Conservation (phyloP, 1,284 basidiomycete genomes). For the Apiotrichum veenhuisii region DNA sequence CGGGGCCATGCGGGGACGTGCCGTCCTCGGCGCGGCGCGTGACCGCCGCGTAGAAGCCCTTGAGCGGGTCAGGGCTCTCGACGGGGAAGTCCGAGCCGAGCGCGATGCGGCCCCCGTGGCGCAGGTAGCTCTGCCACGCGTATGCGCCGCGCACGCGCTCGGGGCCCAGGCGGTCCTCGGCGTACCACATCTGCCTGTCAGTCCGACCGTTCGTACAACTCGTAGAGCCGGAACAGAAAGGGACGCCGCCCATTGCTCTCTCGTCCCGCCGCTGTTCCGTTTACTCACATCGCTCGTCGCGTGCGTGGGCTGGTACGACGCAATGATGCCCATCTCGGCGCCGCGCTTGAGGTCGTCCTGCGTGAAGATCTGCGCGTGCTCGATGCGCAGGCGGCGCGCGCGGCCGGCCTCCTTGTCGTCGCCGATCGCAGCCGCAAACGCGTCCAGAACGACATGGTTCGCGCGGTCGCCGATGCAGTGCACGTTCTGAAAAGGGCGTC, state of each 20-base stretch:
- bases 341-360: conserved; percentile 64
- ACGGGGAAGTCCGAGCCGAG: conserved; percentile 91
- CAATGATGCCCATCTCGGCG: conserved; percentile 73
- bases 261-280: too few relatives aligned
- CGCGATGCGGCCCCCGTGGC: conserved; percentile 59
- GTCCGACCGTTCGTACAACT: too few relatives aligned
- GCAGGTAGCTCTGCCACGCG: conserved; percentile 73
- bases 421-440: conserved; percentile 64
- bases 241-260: too few relatives aligned
- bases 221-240: too few relatives aligned
- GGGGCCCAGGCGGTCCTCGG: conserved; percentile 70
- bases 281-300: conserved; percentile 53
- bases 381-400: conserved; percentile 67
- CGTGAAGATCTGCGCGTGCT: conserved; percentile 85
- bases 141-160: conserved; percentile 80
- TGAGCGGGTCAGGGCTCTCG: conserved; percentile 55
- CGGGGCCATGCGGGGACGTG: conserved; percentile 71
- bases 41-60: conserved; percentile 81
- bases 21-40: conserved; percentile 66
- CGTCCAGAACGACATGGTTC: conserved; percentile 73
- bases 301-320: conserved; percentile 90
- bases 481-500: conserved; percentile 57
- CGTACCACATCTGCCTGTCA: conserved; percentile 87
- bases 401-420: conserved; percentile 32
- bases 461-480: conserved; percentile 91